phyloP scores from a whole-genome alignment of 371 early-diverging fungal genomes.

The Coemansia linderi region DNA sequence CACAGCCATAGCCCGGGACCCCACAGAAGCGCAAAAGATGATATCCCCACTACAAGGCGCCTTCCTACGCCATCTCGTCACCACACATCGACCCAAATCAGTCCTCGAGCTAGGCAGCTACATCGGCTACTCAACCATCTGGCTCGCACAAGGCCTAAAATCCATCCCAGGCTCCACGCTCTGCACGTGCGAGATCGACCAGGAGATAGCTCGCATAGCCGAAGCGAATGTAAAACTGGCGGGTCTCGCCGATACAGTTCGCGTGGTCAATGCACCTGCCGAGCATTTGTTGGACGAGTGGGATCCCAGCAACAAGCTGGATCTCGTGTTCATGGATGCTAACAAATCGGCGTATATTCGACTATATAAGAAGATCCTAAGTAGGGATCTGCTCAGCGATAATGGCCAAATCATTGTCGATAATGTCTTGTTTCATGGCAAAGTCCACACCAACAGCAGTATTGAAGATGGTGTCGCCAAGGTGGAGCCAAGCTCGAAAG shows the following conservation, averaged over 20 bases:
- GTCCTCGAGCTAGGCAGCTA: slow-evolving; percentile 50
- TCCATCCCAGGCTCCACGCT: slow-evolving; percentile 7
- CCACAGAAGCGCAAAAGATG: slow-evolving; percentile 34
- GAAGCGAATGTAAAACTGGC: slow-evolving; percentile 11
- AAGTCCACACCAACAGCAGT: not conserved
- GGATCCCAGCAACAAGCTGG: slow-evolving; percentile 31
- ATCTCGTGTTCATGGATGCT: slow-evolving; percentile 52
- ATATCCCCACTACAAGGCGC: slow-evolving; percentile 45
- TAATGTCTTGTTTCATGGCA: slow-evolving; percentile 34
- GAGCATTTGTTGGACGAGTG: slow-evolving; percentile 18
- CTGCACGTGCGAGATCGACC: slow-evolving; percentile 40
- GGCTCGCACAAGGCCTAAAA: slow-evolving; percentile 37
- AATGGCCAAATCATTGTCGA: slow-evolving; percentile 42
- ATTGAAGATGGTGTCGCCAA: not conserved
- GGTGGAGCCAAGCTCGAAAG: not conserved
- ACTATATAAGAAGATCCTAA: slow-evolving; percentile 34
- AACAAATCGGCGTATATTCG: slow-evolving; percentile 43
- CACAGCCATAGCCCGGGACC: slow-evolving; percentile 9
- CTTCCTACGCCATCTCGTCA: slow-evolving; percentile 35
- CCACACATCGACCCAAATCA: slow-evolving; percentile 7
- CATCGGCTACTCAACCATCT: slow-evolving; percentile 42
- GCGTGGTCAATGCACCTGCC: slow-evolving; percentile 19
- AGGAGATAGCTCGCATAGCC: slow-evolving; percentile 13
- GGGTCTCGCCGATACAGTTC: slow-evolving; percentile 7
- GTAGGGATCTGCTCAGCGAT: slow-evolving; percentile 24